Evolutionary conservation across 1,284 basidiomycete species (phyloP), one percentile per base, ranked within the genome.

Genomic region (Lentinus polychrous): DNA sequence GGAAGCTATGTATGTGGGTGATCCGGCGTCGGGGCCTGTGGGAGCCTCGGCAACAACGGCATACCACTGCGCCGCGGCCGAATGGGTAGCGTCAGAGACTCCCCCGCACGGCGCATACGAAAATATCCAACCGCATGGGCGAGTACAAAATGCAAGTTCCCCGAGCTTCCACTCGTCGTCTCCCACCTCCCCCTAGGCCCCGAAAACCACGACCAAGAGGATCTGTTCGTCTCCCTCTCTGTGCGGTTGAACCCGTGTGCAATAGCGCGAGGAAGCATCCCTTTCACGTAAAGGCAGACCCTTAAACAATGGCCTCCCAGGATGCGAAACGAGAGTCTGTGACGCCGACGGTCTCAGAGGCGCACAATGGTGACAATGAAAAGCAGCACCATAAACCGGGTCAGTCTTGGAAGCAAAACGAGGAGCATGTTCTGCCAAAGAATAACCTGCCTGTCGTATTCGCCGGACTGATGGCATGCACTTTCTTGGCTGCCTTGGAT

Each of bases 401-500:
- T 5, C 58, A 60, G 27, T 57, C 61, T 10, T 72, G 70, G 70
- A 70, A 67, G 49, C 51, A 50, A 8, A 51, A 58, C 37, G 70
- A 73, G 49, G 58, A 69, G 46, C 70, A 72, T 53, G 64, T 69
- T 33, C 57, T 73, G 0, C 70, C 70, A 2, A 59, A 68, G 43
- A 72, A 71, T 50, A 64, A 67, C 27, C 58, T 76, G 14, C 54
- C 58, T 35, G 57, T 74, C 45, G 71, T 75, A 2, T 71, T 71
- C 49, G 50, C 57, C 27, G 71, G 70, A 2, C 55, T 74, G 45
- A 71, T 72, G 63, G 56, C 65, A 15, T 67, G 68, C 47, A 63
- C 66, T 3, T 76, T 77, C 55, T 58, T 76, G 20, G 72, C 69
- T 7, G 69, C 69, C 1, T 53, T 70, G 41, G 68, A 71, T 47